phyloP scores from a whole-genome alignment of 352 stramenopile genomes.

The Aphanomyces cochlioides region DNA sequence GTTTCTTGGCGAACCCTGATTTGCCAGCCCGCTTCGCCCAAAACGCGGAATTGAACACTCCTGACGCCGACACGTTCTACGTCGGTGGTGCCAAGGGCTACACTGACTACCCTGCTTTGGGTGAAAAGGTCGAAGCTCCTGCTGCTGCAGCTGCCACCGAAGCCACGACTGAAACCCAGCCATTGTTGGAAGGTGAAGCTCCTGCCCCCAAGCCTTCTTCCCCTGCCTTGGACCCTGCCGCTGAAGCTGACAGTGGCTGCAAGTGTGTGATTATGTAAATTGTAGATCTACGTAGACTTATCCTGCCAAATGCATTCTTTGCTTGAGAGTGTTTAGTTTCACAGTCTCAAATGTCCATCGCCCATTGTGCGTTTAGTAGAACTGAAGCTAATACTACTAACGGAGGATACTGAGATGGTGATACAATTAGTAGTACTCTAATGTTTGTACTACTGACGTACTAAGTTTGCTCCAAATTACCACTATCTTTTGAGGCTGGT shows the following conservation, averaged over 20 bases:
- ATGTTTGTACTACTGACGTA: no score
- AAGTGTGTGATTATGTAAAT: not conserved
- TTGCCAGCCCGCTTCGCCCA: constrained; percentile 12
- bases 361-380: no score
- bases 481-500: no score
- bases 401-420: no score
- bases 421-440: no score
- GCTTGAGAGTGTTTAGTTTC: no score
- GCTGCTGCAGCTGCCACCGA: not conserved
- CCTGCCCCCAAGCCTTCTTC: not conserved
- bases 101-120: constrained; percentile 25
- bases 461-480: no score
- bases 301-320: no score
- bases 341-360: no score
- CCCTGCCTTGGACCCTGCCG: not conserved
- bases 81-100: constrained; percentile 21
- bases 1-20: constrained; percentile 23
- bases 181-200: no score
- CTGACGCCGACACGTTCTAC: constrained; percentile 13
- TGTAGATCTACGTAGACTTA: not conserved
- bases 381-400: no score
- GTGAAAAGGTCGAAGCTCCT: no score
- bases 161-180: not conserved
- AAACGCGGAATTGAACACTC: constrained; percentile 13
- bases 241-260: not conserved